A percentile compares a stretch with the other conserved stretches of the same genome.
phyloP scores from a whole-genome alignment of 805 yeast species.

The Metschnikowia rubicola region DNA sequence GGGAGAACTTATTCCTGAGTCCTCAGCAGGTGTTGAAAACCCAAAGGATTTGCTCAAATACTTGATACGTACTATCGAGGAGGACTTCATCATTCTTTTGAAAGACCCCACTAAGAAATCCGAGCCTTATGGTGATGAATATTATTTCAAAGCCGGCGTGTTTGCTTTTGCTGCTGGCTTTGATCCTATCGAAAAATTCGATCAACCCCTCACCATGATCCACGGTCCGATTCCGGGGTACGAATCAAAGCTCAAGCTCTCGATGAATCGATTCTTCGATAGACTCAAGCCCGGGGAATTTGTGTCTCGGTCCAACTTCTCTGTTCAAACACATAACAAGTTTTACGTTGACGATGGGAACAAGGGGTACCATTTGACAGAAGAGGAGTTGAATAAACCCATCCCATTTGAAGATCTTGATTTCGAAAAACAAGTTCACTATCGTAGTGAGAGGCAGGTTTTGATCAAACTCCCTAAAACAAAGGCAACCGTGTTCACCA shows the following conservation, averaged over 20 bases:
- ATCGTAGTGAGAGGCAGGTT: constrained; percentile 59
- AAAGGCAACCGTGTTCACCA: constrained; percentile 46
- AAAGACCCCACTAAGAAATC: constrained; percentile 30
- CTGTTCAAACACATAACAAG: constrained; percentile 33
- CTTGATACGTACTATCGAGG: constrained; percentile 34
- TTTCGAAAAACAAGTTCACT: constrained; percentile 44
- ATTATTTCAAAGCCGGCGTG: constrained; percentile 41
- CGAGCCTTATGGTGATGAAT: constrained; percentile 34
- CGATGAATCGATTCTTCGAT: constrained; percentile 41
- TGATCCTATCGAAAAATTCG: constrained; percentile 35
- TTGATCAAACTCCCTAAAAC: constrained; percentile 51
- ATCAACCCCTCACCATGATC: constrained; percentile 34
- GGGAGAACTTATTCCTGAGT: constrained; percentile 20
- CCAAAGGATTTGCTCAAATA: constrained; percentile 20
- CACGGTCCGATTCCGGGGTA: constrained; percentile 45
- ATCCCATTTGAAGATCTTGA: constrained; percentile 28
- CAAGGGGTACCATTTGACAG: constrained; percentile 36
- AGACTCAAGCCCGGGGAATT: constrained; percentile 35
- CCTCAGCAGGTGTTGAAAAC: constrained; percentile 5
- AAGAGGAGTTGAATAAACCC: constrained; percentile 24
- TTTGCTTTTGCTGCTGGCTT: constrained; percentile 47
- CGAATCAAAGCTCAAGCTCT: constrained; percentile 33
- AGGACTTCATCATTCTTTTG: constrained; percentile 38
- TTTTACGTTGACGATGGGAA: constrained; percentile 38
- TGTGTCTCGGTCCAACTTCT: constrained; percentile 39